Conservation (phyloP, 208 protist genomes). For the Crithidia acanthocephali region DNA sequence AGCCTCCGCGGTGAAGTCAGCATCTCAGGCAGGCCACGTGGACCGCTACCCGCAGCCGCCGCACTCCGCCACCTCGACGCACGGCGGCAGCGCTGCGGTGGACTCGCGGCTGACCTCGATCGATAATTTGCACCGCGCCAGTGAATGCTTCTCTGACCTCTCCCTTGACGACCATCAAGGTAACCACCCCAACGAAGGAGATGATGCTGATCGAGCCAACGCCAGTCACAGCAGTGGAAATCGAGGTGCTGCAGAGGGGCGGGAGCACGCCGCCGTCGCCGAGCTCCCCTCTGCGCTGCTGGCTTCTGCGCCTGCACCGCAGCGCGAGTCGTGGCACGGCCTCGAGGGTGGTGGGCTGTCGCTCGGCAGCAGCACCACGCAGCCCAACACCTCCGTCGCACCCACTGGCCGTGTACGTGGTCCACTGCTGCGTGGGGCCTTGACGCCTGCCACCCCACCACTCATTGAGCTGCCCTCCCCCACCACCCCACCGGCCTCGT, state of each 20-base stretch:
- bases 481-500: background rate
- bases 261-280: background rate
- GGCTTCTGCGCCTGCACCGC: background rate
- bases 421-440: background rate
- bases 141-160: slow-evolving; percentile 2
- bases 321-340: slow-evolving; percentile 8
- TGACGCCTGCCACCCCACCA: background rate
- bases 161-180: background rate
- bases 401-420: background rate
- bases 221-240: background rate
- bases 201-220: no score
- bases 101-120: background rate
- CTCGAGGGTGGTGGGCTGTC: background rate
- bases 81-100: background rate
- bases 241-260: background rate
- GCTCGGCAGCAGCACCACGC: background rate
- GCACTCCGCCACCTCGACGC: background rate
- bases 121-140: background rate
- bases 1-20: background rate
- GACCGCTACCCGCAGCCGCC: background rate
- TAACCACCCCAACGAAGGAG: background rate
- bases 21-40: background rate
- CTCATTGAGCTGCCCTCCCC: background rate
- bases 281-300: background rate
- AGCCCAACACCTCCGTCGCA: background rate